These are phyloP conservation scores for Vigna hirtella DNA, from an alignment of 306 rosid genomes.

Conservation along the genomic window DNA sequence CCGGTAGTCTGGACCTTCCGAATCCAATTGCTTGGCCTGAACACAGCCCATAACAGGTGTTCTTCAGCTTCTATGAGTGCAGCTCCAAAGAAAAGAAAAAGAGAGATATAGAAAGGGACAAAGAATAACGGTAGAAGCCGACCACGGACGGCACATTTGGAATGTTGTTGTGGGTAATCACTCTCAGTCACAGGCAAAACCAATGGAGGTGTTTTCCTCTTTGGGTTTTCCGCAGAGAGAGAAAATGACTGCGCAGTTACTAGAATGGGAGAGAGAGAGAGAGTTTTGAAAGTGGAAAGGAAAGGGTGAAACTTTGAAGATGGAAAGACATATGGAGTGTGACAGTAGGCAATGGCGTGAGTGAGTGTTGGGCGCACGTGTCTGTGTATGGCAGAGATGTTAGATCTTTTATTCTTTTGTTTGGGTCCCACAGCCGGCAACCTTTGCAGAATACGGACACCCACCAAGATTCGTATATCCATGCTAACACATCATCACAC, in stretches of 20 bases:
- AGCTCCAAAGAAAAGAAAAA: constrained; percentile 3
- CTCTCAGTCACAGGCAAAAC: constrained; percentile 16
- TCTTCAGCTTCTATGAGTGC: constrained; percentile 1
- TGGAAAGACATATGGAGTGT: not conserved
- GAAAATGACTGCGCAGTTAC: constrained; percentile 40
- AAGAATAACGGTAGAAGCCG: constrained; percentile 54
- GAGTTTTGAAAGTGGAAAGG: not conserved
- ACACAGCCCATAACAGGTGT: constrained; percentile 69
- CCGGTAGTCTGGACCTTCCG: constrained; percentile 41
- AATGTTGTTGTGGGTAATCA: constrained; percentile 29
- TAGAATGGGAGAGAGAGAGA: not conserved
- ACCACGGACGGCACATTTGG: constrained; percentile 79
- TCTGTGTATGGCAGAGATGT: constrained; percentile 17
- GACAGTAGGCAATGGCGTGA: not conserved
- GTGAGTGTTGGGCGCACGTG: constrained; percentile 39
- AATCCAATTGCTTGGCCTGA: constrained; percentile 63
- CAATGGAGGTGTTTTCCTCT: constrained; percentile 8
- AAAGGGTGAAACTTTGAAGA: not conserved
- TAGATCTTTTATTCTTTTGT: constrained; percentile 7
- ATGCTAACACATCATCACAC: not conserved
- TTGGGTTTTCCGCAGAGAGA: constrained; percentile 57
- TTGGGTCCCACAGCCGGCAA: constrained; percentile 44
- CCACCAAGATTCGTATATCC: constrained; percentile 20
- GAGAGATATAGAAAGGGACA: constrained; percentile 30
- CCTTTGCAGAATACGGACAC: not conserved